phyloP scores from a whole-genome alignment of 441 rosid genomes.

The Gossypium laxum region DNA sequence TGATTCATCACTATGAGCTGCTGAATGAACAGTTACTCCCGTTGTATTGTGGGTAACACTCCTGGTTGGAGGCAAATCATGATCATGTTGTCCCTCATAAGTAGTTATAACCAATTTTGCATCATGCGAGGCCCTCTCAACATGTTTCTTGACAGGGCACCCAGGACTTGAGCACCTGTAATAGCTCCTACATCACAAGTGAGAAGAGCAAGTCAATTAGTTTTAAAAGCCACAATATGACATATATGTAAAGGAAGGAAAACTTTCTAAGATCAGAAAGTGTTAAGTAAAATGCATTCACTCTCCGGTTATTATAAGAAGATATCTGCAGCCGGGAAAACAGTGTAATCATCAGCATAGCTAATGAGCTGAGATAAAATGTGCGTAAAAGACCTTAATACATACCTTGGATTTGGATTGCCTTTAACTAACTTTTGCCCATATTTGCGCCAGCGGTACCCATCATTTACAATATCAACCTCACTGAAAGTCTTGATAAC shows the following conservation, averaged over 20 bases:
- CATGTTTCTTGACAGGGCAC: slow-evolving; percentile 83
- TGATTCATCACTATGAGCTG: slow-evolving; percentile 15
- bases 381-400: not conserved
- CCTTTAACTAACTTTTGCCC: slow-evolving; percentile 95
- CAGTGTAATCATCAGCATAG: not conserved
- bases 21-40: slow-evolving; percentile 25
- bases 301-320: not conserved
- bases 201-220: slow-evolving; percentile 10
- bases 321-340: not conserved
- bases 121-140: slow-evolving; percentile 80
- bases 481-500: slow-evolving; percentile 61
- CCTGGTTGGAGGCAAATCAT: slow-evolving; percentile 63
- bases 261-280: not conserved
- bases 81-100: slow-evolving; percentile 77
- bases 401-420: slow-evolving; percentile 82
- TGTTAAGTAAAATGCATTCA: not conserved
- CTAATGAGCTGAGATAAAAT: not conserved
- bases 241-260: not conserved
- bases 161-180: slow-evolving; percentile 84
- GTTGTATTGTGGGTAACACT: slow-evolving; percentile 46
- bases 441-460: slow-evolving; percentile 96
- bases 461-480: slow-evolving; percentile 79
- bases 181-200: slow-evolving; percentile 60
- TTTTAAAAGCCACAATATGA: not conserved
- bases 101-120: slow-evolving; percentile 69